phyloP scores from a whole-genome alignment of 768 basidiomycete genomes.

The Gymnopilus junonius region DNA sequence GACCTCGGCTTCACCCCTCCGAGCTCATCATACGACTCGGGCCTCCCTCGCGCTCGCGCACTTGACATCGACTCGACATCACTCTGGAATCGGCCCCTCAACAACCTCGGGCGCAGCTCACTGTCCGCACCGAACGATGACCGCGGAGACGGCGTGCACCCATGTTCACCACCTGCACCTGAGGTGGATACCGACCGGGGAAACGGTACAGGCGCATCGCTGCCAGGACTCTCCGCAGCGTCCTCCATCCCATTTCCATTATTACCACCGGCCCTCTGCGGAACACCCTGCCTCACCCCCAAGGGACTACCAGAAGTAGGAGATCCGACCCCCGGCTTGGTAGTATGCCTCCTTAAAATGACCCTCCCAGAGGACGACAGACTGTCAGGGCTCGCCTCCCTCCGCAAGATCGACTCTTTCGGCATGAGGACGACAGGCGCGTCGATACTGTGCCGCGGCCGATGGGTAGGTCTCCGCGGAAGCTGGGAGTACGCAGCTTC shows the following conservation, averaged over 20 bases:
- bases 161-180: constrained; percentile 20
- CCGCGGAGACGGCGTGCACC: constrained; percentile 38
- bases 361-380: constrained; percentile 45
- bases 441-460: constrained; percentile 69
- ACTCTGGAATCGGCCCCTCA: constrained; percentile 74
- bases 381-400: constrained; percentile 66
- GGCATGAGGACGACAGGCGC: constrained; percentile 46
- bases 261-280: not conserved
- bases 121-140: constrained; percentile 43
- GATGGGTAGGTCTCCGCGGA: constrained; percentile 64
- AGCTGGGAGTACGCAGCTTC: constrained; percentile 44
- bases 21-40: constrained; percentile 64
- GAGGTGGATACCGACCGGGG: constrained; percentile 57
- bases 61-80: constrained; percentile 65
- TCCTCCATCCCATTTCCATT: constrained; percentile 37
- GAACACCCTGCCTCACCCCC: not conserved
- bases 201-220: constrained; percentile 59
- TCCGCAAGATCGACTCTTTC: constrained; percentile 49
- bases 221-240: constrained; percentile 20
- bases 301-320: not conserved
- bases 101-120: constrained; percentile 43
- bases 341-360: constrained; percentile 61
- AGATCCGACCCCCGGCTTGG: constrained; percentile 42
- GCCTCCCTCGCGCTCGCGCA: constrained; percentile 58
- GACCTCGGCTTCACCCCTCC: constrained; percentile 51